These are phyloP conservation scores for Stentor roeselii DNA, from an alignment of 73 alveolate genomes.

Conservation along the genomic window DNA sequence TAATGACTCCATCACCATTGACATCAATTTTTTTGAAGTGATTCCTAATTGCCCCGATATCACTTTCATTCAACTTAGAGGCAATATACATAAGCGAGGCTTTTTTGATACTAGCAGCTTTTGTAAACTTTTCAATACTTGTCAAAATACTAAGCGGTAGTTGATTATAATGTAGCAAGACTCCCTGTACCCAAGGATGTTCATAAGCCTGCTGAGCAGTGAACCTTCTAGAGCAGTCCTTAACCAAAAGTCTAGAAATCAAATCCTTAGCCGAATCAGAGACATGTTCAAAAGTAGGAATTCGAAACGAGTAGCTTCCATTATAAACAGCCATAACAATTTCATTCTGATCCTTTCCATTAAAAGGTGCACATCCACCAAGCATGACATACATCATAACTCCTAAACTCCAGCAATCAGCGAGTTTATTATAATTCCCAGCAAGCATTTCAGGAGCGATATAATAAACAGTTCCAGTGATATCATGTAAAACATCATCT, in stretches of 20 bases:
- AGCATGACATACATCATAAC: slow-evolving; percentile 7
- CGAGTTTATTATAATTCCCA: neutral
- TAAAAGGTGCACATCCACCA: neutral
- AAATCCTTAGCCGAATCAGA: slow-evolving; percentile 18
- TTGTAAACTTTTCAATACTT: neutral
- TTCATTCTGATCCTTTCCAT: slow-evolving; percentile 17
- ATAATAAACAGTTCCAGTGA: neutral
- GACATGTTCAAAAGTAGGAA: neutral
- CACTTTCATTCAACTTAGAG: slow-evolving; percentile 17
- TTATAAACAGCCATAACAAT: neutral
- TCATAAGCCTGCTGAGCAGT: slow-evolving; percentile 22
- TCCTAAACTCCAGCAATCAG: slow-evolving; percentile 6
- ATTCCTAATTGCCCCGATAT: slow-evolving; percentile 1
- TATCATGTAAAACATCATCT: neutral
- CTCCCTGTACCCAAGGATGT: slow-evolving; percentile 22
- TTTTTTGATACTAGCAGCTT: neutral
- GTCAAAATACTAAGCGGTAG: neutral
- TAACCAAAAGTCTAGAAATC: neutral
- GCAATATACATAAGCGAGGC: slow-evolving; percentile 15
- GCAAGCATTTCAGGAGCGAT: slow-evolving; percentile 22
- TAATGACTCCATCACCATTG: slow-evolving; percentile 28
- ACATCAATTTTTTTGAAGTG: neutral
- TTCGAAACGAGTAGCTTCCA: neutral
- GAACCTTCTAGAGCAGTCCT: neutral
- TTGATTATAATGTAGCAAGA: neutral